phyloP scores from a whole-genome alignment of 106 monocot genomes.

The Allium sativum region DNA sequence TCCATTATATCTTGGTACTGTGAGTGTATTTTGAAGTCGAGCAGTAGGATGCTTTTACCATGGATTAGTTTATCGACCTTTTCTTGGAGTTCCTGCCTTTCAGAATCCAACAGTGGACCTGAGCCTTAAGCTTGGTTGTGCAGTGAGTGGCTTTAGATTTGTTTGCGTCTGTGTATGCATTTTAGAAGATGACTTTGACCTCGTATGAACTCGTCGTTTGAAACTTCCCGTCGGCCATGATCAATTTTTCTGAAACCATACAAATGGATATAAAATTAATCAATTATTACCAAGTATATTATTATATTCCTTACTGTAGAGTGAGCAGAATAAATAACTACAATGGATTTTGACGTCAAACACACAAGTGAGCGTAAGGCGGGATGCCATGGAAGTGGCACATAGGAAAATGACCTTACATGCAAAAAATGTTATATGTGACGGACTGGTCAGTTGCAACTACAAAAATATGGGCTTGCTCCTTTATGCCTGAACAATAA shows the following conservation, averaged over 20 bases:
- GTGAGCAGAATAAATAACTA: too few relatives aligned
- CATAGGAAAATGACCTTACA: too few relatives aligned
- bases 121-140: constrained; percentile 14
- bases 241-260: constrained; percentile 82
- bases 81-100: constrained; percentile 57
- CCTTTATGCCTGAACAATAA: too few relatives aligned
- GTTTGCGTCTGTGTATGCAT: constrained; percentile 73
- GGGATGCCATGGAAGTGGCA: too few relatives aligned
- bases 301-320: too few relatives aligned
- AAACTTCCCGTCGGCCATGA: constrained; percentile 75
- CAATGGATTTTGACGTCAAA: too few relatives aligned
- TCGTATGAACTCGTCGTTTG: constrained; percentile 70
- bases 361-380: too few relatives aligned
- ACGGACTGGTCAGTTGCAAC: too few relatives aligned
- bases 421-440: too few relatives aligned
- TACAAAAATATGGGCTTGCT: too few relatives aligned
- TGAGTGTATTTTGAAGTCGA: constrained; percentile 49
- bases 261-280: too few relatives aligned
- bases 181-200: constrained; percentile 53
- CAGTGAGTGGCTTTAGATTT: constrained; percentile 59
- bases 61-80: constrained; percentile 47
- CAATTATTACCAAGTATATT: too few relatives aligned
- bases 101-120: constrained; percentile 33
- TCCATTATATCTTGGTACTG: constrained; percentile 45
- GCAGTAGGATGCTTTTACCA: constrained; percentile 33